phyloP scores from a whole-genome alignment of 2,329 filamentous ascomycete species.

The Coniella vitis region DNA sequence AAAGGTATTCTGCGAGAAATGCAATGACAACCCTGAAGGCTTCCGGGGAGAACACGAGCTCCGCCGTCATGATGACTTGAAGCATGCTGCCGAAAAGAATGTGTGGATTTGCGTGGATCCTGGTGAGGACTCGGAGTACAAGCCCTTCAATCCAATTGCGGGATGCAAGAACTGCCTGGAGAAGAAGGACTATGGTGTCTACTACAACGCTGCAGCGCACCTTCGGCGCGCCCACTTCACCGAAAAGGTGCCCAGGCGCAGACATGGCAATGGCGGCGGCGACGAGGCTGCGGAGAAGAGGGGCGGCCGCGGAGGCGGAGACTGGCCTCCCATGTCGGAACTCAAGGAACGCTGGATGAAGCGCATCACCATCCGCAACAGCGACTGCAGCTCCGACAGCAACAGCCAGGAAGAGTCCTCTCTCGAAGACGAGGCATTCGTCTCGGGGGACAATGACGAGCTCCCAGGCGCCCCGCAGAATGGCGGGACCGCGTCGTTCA shows the following conservation, averaged over 20 bases:
- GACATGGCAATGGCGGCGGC: conserved; percentile 19
- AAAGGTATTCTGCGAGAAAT: conserved; percentile 64
- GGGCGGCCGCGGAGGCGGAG: conserved; percentile 46
- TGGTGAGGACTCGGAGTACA: conserved; percentile 36
- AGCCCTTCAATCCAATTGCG: conserved; percentile 56
- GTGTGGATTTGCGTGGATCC: conserved; percentile 56
- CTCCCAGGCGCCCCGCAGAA: conserved; percentile 7
- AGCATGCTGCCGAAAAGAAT: conserved; percentile 53
- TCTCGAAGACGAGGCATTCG: background rate
- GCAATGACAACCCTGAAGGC: conserved; percentile 65
- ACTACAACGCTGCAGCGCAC: conserved; percentile 93
- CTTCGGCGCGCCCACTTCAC: conserved; percentile 84
- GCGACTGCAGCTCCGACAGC: no score
- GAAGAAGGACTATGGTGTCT: conserved; percentile 76
- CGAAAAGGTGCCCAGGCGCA: conserved; percentile 42
- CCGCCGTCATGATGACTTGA: conserved; percentile 55
- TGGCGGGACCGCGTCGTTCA: conserved; percentile 14
- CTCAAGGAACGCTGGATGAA: conserved; percentile 52
- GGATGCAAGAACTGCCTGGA: conserved; percentile 79
- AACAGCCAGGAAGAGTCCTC: no score
- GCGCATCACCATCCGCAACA: conserved; percentile 35
- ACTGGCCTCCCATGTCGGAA: conserved; percentile 49
- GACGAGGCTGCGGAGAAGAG: conserved; percentile 35
- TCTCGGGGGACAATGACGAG: conserved; percentile 6
- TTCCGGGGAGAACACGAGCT: conserved; percentile 85